Conservation (phyloP, 192 early-diverging fungal genomes). For the Coemansia sp. region DNA sequence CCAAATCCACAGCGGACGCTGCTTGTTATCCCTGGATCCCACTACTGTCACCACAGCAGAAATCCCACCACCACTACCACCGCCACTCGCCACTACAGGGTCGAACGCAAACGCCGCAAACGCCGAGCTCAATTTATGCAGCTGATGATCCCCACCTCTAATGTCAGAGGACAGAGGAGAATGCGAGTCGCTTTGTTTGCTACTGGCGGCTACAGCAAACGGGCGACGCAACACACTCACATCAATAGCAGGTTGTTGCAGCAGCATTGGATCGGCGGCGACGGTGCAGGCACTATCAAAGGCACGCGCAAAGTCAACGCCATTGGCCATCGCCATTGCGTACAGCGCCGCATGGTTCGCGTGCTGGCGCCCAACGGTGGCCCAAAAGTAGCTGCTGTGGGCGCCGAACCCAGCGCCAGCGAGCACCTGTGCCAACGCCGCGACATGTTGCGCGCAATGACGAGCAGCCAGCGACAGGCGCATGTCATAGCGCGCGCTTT, state of each 20-base stretch:
- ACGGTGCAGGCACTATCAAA: slow-evolving; percentile 16
- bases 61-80: background rate
- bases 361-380: slow-evolving; percentile 22
- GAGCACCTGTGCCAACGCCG: slow-evolving; percentile 20
- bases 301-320: slow-evolving; percentile 27
- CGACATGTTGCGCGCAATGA: slow-evolving; percentile 36
- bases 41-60: background rate
- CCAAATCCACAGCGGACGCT: slow-evolving; percentile 39
- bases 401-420: slow-evolving; percentile 17
- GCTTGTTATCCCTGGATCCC: background rate
- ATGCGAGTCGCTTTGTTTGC: background rate
- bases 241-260: no score
- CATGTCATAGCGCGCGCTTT: slow-evolving; percentile 32
- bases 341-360: slow-evolving; percentile 18
- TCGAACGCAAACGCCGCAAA: slow-evolving; percentile 44
- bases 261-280: no score
- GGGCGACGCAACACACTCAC: slow-evolving; percentile 22
- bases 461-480: slow-evolving; percentile 39
- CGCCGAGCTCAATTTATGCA: slow-evolving; percentile 8
- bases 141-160: background rate
- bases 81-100: slow-evolving; percentile 14
- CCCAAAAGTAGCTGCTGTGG: slow-evolving; percentile 41
- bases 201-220: no score
- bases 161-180: background rate
- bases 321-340: slow-evolving; percentile 9